Evolutionary conservation across 208 protist species (phyloP).

Genomic region (Tritrichomonas musculus): DNA sequence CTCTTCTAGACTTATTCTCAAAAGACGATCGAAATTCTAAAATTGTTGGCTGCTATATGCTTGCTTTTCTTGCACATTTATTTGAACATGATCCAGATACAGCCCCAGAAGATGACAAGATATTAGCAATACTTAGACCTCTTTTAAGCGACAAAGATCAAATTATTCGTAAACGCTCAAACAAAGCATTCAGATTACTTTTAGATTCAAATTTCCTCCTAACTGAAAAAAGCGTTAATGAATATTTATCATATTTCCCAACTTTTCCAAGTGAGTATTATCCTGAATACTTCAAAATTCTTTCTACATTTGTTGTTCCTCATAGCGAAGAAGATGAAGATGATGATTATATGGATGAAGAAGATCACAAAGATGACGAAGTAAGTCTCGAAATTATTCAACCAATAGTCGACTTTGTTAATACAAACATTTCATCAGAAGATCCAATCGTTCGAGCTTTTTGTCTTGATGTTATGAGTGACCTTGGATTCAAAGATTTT

Average conservation of each 20-base stretch:
- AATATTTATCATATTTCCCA: background rate
- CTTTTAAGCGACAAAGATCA: background rate
- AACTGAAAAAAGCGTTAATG: background rate
- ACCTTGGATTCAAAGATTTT: background rate
- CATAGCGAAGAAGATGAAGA: background rate
- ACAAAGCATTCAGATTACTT: background rate
- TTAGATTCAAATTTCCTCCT: background rate
- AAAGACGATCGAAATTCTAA: background rate
- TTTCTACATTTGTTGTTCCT: background rate
- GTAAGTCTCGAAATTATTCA: background rate
- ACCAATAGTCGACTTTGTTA: background rate
- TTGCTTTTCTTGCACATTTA: background rate
- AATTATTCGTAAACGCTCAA: background rate
- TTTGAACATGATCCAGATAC: background rate
- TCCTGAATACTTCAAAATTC: background rate
- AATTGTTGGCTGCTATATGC: background rate
- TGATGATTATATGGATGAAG: background rate
- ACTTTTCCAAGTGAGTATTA: background rate
- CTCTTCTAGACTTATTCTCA: background rate
- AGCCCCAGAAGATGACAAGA: background rate
- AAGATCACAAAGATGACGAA: background rate
- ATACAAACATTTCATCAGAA: background rate
- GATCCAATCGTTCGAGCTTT: background rate
- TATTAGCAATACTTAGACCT: background rate
- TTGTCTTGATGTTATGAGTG: background rate